Evolutionary conservation across 2,329 filamentous ascomycete genomes (phyloP), one percentile per base, ranked within the genome.

Genomic region (Cucurbitaria berberidis): DNA sequence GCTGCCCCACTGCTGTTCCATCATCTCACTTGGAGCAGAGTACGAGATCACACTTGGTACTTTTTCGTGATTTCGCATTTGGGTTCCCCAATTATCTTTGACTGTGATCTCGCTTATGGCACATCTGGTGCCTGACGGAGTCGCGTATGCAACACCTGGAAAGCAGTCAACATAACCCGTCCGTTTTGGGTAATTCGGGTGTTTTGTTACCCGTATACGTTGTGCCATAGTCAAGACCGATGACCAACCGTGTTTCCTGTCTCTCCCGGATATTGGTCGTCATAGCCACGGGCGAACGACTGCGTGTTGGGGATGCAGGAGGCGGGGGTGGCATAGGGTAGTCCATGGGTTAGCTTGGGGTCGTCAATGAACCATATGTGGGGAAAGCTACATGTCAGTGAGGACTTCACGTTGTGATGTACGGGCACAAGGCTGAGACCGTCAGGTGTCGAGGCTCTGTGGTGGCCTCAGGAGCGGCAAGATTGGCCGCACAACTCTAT

Each of bases 31-130:
- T 2, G 36, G 38, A 2, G 38, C 29, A 1, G 69, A 64, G 47
- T 72, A 72, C 3, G 69, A 69, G n/a, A 64, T 64, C 4, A 69
- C 64, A 41, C 64, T 68, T 1, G 68, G 68, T 10, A 73, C 55
- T 49, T 72, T 72, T 16, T 54, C 45, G 1, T 59, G 40, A 34
- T 69, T 68, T 16, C 42, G 30, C 64, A 66, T 67, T 10, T 52
- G 15, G 9, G 36, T 3, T 13, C 63, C 67, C 70, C 70, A 73
- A 11, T 65, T 45, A 19, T 36, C 34, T 6, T 67, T 41, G 6
- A 68, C 51, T 16, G 66, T 51, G n/a, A 73, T 69, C 11, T 70
- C 57, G 2, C 51, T 35, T 1, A 72, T 47, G 9, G 29, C 16
- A 26, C 53, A 59, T 24, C 32, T 44, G 9, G 53, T 29, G 3